Base-by-base conservation (phyloP, 176 grass and related monocot genomes). In the Neostapfia colusana region DNA sequence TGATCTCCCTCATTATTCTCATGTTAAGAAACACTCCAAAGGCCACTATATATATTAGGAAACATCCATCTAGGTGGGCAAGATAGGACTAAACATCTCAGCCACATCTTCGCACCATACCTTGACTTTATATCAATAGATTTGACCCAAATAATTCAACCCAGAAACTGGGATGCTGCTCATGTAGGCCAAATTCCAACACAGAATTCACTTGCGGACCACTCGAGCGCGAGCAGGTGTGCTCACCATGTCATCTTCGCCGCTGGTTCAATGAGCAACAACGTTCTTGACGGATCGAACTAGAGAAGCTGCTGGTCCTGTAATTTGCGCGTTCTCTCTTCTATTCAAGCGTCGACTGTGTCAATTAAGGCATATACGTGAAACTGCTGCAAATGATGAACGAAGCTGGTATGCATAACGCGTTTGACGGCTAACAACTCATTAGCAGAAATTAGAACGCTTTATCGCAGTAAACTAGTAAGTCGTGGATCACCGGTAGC, bases 211-310 rank as follows among this genome's bases (percentile, higher is more conserved):
- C n/a, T n/a, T n/a, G 39, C 49, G 17, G n/a, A 21, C 18, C 18
- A 54, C 18, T 54, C 5, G 18, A 7, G 50, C 48, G 4, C 48
- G 4, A 20, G 48, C 7, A n/a, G 2, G 6, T 54, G 60, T 37
- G 36, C 17, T 35, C 62, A 21, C 37, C 25, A 12, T 10, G 25
- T 10, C 23, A 4, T 58, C 55, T 36, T 21, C 63, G 8, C 3
- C 7, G 16, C 34, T 7, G 3, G 11, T 40, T 3, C 26, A 34
- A 10, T 31, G 3, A 41, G 8, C 12, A 70, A 41, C 12, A 70
- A 40, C 50, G 50, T 57, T 56, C 38, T 57, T 73, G 70, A 73
- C 70, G 70, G 70, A 40, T 56, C 23, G 28, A 71, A 21, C 44
- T 35, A 23, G 68, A 18, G 42, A 60, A 60, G 15, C 25, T 60